These are phyloP conservation scores for Coccomyxa sp. DNA, from an alignment of 139 green algal genomes.

Conservation along the genomic window DNA sequence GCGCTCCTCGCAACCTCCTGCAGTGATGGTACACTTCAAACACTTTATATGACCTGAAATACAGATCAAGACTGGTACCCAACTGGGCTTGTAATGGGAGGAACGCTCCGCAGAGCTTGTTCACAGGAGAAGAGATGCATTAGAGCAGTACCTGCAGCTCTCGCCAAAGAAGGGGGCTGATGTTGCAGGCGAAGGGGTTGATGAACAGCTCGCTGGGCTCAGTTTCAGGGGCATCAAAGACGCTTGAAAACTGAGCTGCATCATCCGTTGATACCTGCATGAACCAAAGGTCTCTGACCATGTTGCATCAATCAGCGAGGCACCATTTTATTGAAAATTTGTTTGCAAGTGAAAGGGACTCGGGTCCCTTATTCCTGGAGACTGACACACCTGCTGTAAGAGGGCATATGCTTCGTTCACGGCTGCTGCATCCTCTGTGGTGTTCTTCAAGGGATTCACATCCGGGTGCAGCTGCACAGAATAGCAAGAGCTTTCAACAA, in stretches of 20 bases:
- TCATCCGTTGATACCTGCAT: not conserved
- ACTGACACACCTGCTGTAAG: not conserved
- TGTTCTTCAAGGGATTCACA: not conserved
- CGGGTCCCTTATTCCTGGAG: not conserved
- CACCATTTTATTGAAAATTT: not conserved
- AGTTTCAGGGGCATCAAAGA: constrained; percentile 30
- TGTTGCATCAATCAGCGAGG: not conserved
- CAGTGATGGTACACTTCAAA: not conserved
- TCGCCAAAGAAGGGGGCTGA: constrained; percentile 30
- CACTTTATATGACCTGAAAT: not conserved
- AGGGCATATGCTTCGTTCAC: not conserved
- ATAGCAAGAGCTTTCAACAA: too few relatives aligned
- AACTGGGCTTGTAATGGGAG: not conserved
- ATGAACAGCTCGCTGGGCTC: constrained; percentile 29
- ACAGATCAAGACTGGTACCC: too few relatives aligned
- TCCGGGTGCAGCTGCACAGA: not conserved
- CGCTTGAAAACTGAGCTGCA: constrained; percentile 7
- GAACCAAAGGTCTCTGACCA: not conserved
- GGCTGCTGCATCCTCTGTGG: not conserved
- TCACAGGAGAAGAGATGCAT: not conserved
- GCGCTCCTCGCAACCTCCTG: constrained; percentile 1
- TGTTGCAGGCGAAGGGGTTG: constrained; percentile 38
- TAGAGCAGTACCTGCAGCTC: constrained; percentile 19
- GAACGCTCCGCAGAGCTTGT: not conserved
- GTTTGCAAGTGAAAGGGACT: not conserved